Evolutionary conservation across 305 asterid genomes (phyloP), one percentile per base, ranked within the genome.

Genomic region (Euphrasia arctica): DNA sequence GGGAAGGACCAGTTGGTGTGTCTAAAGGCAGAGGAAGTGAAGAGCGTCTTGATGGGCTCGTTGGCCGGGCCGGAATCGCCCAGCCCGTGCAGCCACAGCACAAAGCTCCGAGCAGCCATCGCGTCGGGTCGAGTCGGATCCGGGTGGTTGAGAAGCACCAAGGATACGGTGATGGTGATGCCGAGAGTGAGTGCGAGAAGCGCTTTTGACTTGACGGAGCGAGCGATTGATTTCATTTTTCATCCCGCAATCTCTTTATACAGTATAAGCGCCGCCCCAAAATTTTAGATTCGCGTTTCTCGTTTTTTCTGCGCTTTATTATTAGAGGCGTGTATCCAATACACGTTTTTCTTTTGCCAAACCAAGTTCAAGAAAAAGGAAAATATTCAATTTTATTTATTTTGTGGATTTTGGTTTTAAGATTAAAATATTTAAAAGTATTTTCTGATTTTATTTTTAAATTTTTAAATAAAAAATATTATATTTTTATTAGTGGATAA

Each of bases 21-120:
- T 8, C 72, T 78, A 83, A 86, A 93, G 63, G 76, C 80, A 28
- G 91, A 81, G 4, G 99, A 83, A 66, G 86, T 84, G 79, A 93
- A 93, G 48, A 90, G 57, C 68, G 84, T 58, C 80, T 76, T 86
- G 77, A 90, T 83, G 48, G 95, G 97, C 66, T 93, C 97, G 74
- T 93, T 90, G 57, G 95, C 95, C 13, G 95, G 95, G 45, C 97
- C 99, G 68, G 96, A 84, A 70, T 88, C 95, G 64, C 97, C 97
- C 77, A 88, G 81, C 5, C 97, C 97, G 59, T 90, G 99, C 32
- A 93, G 88, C 97, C 97, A 93, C 67, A 93, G 60, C 15, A 93
- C 60, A 52, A 90, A 90, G 81, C 79, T 85, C 71, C 94, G 82
- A 12, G 88, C 82, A 18, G 88, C 82, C 95, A 88, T 88, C 27